These are phyloP conservation scores for Aspergillus udagawae DNA, from an alignment of 2,329 filamentous ascomycete species.

Conservation along the genomic window DNA sequence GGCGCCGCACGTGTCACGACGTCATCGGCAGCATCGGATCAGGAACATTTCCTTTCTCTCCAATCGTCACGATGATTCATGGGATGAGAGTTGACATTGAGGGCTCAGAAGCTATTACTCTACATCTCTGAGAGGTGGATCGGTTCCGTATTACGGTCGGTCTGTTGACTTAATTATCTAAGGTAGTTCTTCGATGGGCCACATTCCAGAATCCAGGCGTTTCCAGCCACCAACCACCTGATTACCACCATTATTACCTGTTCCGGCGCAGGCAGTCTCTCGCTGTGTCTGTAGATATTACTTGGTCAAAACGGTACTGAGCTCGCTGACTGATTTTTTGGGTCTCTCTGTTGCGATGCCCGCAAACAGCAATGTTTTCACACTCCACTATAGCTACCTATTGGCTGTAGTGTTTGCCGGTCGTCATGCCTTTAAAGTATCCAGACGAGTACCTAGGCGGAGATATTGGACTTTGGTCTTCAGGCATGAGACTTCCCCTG, in stretches of 20 bases:
- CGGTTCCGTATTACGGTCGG: not conserved
- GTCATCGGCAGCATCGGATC: constrained; percentile 11
- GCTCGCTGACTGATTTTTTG: not conserved
- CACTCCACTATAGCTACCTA: not conserved
- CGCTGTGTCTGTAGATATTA: not conserved
- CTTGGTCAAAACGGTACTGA: not conserved
- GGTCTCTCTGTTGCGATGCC: not conserved
- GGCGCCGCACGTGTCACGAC: constrained; percentile 21
- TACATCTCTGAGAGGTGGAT: no score
- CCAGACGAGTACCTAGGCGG: not conserved
- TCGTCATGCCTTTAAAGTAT: not conserved
- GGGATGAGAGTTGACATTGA: no score
- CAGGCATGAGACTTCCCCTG: not conserved
- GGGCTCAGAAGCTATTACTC: no score
- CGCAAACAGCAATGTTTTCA: constrained; percentile 1
- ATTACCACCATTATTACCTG: not conserved
- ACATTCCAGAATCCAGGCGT: constrained; percentile 1
- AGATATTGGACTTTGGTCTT: not conserved
- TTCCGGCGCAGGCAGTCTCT: not conserved
- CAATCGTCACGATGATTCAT: not conserved
- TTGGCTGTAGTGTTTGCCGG: not conserved
- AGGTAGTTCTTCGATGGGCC: not conserved
- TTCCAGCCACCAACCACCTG: not conserved
- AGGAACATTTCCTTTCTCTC: not conserved
- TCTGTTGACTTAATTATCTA: not conserved